phyloP scores from a whole-genome alignment of 148 eudicot species.

The Selenicereus undatus region DNA sequence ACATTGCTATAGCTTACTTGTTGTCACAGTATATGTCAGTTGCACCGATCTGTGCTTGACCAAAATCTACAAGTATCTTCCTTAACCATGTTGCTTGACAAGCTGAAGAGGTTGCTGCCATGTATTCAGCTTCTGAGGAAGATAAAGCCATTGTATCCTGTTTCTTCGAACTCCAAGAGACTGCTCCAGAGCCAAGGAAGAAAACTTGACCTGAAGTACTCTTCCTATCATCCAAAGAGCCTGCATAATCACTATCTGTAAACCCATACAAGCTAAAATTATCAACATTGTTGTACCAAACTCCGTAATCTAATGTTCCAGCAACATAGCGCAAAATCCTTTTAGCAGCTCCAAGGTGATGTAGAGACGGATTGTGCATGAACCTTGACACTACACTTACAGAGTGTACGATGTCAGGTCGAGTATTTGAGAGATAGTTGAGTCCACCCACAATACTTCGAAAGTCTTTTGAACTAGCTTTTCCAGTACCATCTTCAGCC shows the following conservation, averaged over 20 bases:
- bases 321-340: neutral
- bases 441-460: slow-evolving; percentile 21
- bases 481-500: slow-evolving; percentile 14
- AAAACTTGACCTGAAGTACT: slow-evolving; percentile 2
- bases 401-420: slow-evolving; percentile 14
- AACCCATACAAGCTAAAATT: neutral
- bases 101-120: neutral
- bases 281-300: neutral
- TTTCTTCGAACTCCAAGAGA: slow-evolving; percentile 3
- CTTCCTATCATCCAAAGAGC: slow-evolving; percentile 1
- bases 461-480: neutral
- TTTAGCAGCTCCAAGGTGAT: slow-evolving; percentile 1
- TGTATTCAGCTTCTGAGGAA: slow-evolving; percentile 4
- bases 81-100: neutral
- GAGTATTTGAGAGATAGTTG: slow-evolving; percentile 7
- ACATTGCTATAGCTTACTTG: neutral
- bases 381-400: slow-evolving; percentile 4
- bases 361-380: neutral
- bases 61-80: neutral
- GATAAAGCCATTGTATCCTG: slow-evolving; percentile 5
- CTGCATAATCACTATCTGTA: slow-evolving; percentile 6
- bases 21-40: neutral
- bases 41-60: neutral
- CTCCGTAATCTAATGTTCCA: slow-evolving; percentile 1
- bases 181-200: neutral